A percentile compares a stretch with the other conserved stretches of the same genome.
phyloP scores from a whole-genome alignment of 2,329 filamentous ascomycete genomes.

The Aspergillus flavus region DNA sequence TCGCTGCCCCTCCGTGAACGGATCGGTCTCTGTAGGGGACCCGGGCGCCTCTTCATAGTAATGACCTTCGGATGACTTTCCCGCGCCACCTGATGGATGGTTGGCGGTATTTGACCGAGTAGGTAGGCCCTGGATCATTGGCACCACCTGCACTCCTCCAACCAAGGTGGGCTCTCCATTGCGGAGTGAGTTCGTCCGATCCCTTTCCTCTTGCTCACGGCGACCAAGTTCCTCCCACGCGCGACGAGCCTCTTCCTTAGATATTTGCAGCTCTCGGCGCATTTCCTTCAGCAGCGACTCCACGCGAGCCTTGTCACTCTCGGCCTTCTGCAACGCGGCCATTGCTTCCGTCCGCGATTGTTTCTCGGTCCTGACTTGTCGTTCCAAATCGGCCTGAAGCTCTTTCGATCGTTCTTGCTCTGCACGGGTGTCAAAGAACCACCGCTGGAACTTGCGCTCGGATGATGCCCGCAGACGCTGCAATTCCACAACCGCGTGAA shows the following conservation, averaged over 20 bases:
- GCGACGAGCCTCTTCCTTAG: conserved; percentile 90
- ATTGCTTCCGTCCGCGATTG: conserved; percentile 69
- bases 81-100: conserved; percentile 42
- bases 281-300: conserved; percentile 85
- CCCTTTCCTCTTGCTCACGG: conserved; percentile 88
- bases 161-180: conserved; percentile 86
- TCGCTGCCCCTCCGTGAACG: conserved; percentile 57
- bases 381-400: conserved; percentile 76
- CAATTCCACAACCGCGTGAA: conserved; percentile 95
- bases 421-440: conserved; percentile 93
- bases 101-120: conserved; percentile 56
- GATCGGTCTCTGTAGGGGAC: conserved; percentile 63
- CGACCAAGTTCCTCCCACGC: conserved; percentile 97
- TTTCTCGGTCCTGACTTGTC: conserved; percentile 73
- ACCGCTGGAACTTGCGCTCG: conserved; percentile 95
- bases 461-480: conserved; percentile 92
- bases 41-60: conserved; percentile 55
- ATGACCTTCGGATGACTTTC: conserved; percentile 39
- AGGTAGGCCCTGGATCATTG: conserved; percentile 75
- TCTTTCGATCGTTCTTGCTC: conserved; percentile 87
- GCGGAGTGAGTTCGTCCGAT: conserved; percentile 80
- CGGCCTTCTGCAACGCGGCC: conserved; percentile 65
- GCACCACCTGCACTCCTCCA: conserved; percentile 91
- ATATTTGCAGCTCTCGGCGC: conserved; percentile 89
- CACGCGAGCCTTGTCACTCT: conserved; percentile 68